Evolutionary conservation across 2,329 filamentous ascomycete species (phyloP).

Genomic region (Daldinia sp.): DNA sequence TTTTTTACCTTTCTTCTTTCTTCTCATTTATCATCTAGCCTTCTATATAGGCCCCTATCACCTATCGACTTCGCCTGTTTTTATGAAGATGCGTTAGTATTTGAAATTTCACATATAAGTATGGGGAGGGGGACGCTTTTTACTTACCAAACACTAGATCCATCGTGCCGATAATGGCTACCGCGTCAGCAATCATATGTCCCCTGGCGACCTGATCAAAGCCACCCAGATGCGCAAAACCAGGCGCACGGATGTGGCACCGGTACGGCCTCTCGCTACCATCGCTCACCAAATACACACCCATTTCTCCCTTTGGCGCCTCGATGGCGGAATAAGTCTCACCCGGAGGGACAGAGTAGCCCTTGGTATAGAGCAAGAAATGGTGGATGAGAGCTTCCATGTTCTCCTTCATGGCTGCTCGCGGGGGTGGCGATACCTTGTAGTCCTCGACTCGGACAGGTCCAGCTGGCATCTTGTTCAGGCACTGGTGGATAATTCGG

Average conservation of each 20-base stretch:
- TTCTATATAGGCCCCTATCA: slow-evolving; percentile 50
- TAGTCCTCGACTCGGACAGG: slow-evolving; percentile 98
- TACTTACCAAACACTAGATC: slow-evolving; percentile 86
- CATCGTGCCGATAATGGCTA: slow-evolving; percentile 93
- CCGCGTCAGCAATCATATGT: slow-evolving; percentile 94
- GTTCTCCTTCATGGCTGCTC: slow-evolving; percentile 99
- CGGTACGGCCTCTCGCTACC: slow-evolving; percentile 96
- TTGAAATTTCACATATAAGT: not conserved
- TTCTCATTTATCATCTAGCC: not conserved
- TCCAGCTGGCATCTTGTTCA: slow-evolving; percentile 98
- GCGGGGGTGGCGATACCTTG: slow-evolving; percentile 96
- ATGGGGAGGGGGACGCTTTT: not conserved
- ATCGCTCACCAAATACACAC: slow-evolving; percentile 94
- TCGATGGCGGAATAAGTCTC: slow-evolving; percentile 99
- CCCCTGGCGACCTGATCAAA: slow-evolving; percentile 95
- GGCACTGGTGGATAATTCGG: slow-evolving; percentile 97
- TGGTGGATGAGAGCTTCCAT: slow-evolving; percentile 99
- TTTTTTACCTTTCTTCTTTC: not conserved
- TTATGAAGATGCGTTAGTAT: slow-evolving; percentile 51
- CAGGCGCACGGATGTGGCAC: slow-evolving; percentile 96
- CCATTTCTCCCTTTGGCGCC: slow-evolving; percentile 99
- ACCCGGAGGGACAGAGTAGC: slow-evolving; percentile 94
- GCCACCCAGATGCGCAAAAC: slow-evolving; percentile 92
- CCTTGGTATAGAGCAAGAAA: slow-evolving; percentile 98
- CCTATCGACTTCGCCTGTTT: slow-evolving; percentile 70